Evolutionary conservation across 768 basidiomycete genomes (phyloP), one percentile per base, ranked within the genome.

Genomic region (Neoboletus magnificus): DNA sequence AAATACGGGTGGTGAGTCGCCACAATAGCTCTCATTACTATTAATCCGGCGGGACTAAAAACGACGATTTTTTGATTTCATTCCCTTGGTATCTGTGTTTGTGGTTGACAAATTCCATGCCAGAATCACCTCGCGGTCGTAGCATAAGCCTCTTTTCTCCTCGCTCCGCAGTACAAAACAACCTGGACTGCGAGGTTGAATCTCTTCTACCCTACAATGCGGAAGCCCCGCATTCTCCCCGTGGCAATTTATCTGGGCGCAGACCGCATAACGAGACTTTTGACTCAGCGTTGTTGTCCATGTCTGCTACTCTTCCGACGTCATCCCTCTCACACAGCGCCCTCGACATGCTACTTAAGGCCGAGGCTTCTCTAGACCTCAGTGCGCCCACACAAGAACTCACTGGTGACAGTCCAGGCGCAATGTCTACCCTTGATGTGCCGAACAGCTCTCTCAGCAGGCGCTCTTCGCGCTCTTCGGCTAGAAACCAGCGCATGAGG

Each of bases 271-370:
- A 67, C 50, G 54, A 59, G 41, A 54, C 61, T 46, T 64, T 60
- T 48, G 59, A 65, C 61, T 56, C 66, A 58, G 58, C 60, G n/a
- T 47, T 60, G 39, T 55, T 52, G 59, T 61, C 60, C 33, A 62
- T 59, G 62, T 59, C 68, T 50, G 29, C 57, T 52, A 56, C 65
- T 12, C 52, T 54, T 55, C 66, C 71, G 56, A 71, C 66, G 63
- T 68, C 70, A 66, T 71, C 71, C 43, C 55, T 71, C 59, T 71
- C 70, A 10, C 52, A 61, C 51, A 64, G 50, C 48, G 66, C 67
- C 56, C 57, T 71, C 50, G 70, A 73, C 54, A 60, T 54, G 58
- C 59, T 71, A 68, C 71, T 70, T 71, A 71, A 71, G 41, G 59
- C 60, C 25, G 67, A 69, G 51, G 30, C 57, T 56, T 54, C 65